Base-by-base conservation (phyloP, 225 moss, liverwort and hornwort genomes). In the Bryoerythrophyllum caledonicum region DNA sequence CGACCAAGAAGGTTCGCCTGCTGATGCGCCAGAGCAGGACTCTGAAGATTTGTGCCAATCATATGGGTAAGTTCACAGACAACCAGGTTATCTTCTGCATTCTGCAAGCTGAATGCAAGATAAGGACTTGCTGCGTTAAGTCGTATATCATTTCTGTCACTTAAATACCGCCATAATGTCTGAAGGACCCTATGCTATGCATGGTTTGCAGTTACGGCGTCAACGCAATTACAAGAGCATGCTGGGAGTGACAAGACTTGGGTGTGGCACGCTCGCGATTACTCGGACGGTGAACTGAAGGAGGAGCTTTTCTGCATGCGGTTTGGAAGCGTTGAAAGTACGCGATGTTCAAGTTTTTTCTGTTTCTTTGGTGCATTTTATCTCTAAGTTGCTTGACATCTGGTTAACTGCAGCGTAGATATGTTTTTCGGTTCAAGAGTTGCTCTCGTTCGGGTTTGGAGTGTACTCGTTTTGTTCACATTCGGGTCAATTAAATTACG, bases 11-110 rank as follows among this genome's bases (percentile, higher is more conserved):
- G 86, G 85, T 94, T 28, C 96, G 96, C 44, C 82, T 96, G 79
- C 94, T 96, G 2, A 96, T 96, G 94, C 93, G 96, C 9, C 96
- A 96, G 85, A 94, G 81, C 78, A 89, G 92, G 74, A 96, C 96
- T 26, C 82, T 94, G 48, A 96, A 96, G 89, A 96, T 94, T 65
- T 94, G 92, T 54, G 92, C 92, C 5, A 96, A 96, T 53, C 96
- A 96, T 76, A 76, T 91, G 82, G 87, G 95, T 96, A 65, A 73
- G 81, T 74, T 40, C 38, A 0, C 46, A 27, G 72, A 17, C 17
- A 1, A 17, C 48, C 16, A 48, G 48, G 48, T 48, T 48, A 1
- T 6, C 5, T 17, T 48, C 1, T 17, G 1, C 48, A 17, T 48
- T 48, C 48, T 6, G 48, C 48, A 43, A 14, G 13, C 13, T 1